A percentile compares a stretch with the other conserved stretches of the same genome.
phyloP scores from a whole-genome alignment of 177 flowering plant species.

The Vitis hybrid region DNA sequence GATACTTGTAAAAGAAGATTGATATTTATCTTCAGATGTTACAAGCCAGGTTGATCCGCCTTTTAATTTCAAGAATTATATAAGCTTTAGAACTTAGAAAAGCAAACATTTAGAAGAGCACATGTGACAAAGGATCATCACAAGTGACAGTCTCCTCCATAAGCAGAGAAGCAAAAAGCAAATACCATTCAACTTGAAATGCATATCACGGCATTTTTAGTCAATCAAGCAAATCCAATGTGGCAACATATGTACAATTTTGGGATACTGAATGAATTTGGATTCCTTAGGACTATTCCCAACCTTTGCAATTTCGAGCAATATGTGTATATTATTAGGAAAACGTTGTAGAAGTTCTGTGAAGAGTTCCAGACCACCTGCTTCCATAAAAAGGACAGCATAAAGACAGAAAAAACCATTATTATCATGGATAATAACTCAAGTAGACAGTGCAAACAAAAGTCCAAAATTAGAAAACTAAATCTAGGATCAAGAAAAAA shows the following conservation, averaged over 20 bases:
- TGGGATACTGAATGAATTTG: background rate
- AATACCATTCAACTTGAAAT: background rate
- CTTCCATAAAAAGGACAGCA: conserved; percentile 9
- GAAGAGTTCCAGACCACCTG: conserved; percentile 90
- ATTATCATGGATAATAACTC: background rate
- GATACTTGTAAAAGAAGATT: no score
- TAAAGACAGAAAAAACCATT: conserved; percentile 4
- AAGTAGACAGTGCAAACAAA: conserved; percentile 3
- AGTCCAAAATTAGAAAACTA: background rate
- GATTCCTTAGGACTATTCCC: conserved; percentile 10
- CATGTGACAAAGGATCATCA: no score
- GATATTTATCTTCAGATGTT: no score
- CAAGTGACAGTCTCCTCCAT: background rate
- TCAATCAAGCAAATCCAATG: background rate
- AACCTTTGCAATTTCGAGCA: conserved; percentile 95
- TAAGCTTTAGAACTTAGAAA: background rate
- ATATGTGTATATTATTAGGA: conserved; percentile 77
- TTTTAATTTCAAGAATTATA: background rate
- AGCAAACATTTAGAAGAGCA: no score
- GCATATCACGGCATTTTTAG: background rate
- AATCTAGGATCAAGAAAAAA: background rate
- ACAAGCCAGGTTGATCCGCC: no score
- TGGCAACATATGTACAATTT: background rate
- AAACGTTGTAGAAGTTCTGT: conserved; percentile 85
- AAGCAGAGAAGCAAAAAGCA: background rate